These are phyloP conservation scores for Hymenoscyphus scutula DNA, from an alignment of 2,329 filamentous ascomycete species.

Conservation along the genomic window DNA sequence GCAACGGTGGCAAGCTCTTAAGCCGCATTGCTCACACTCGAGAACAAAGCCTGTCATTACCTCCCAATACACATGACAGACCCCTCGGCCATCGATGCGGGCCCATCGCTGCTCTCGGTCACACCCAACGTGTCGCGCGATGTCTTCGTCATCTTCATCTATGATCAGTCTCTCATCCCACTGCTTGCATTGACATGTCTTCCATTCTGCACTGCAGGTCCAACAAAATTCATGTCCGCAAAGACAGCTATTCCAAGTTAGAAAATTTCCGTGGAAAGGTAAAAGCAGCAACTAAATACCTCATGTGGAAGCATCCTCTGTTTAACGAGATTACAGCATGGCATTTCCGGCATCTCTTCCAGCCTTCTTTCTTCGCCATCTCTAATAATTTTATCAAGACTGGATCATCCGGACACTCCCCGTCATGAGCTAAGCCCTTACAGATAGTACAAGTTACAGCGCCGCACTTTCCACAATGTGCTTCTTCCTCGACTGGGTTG, in stretches of 20 bases:
- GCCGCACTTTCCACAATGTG: constrained; percentile 44
- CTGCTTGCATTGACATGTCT: background rate
- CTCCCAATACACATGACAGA: background rate
- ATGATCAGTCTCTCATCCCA: background rate
- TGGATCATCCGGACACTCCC: constrained; percentile 47
- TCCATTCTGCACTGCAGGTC: background rate
- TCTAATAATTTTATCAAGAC: constrained; percentile 41
- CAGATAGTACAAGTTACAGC: constrained; percentile 49
- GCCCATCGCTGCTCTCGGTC: background rate
- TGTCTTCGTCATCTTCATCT: background rate
- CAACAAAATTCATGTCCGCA: background rate
- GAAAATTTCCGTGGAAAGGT: background rate
- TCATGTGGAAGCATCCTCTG: constrained; percentile 56
- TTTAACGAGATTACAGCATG: constrained; percentile 47
- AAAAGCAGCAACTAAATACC: constrained; percentile 41
- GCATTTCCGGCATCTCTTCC: constrained; percentile 52
- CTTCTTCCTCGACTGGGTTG: constrained; percentile 35
- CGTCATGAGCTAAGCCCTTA: constrained; percentile 46
- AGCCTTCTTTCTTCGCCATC: constrained; percentile 44
- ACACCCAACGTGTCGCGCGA: background rate
- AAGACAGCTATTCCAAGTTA: background rate
- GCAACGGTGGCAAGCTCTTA: background rate
- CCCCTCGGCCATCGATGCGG: background rate
- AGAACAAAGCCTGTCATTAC: background rate
- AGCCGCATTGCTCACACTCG: background rate